These are phyloP conservation scores for Aurantiochytrium sp. DNA, from an alignment of 108 stramenopile genomes.

Conservation along the genomic window DNA sequence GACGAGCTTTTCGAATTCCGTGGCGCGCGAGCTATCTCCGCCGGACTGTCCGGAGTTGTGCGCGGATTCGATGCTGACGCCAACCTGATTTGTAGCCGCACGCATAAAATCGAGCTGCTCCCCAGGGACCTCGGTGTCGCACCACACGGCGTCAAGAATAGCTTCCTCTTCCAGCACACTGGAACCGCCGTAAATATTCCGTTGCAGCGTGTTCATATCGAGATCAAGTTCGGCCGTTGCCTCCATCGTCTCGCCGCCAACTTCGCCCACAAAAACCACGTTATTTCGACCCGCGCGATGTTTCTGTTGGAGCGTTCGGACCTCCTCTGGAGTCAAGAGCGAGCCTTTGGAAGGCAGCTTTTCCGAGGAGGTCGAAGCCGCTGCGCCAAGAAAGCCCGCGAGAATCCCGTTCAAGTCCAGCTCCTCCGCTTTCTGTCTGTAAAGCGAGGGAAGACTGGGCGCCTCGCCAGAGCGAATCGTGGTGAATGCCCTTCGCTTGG, in stretches of 20 bases:
- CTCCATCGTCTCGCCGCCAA: background rate
- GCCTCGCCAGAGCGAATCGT: background rate
- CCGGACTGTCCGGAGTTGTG: background rate
- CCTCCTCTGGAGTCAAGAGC: background rate
- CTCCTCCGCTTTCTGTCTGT: background rate
- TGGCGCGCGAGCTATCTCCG: no score
- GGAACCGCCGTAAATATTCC: background rate
- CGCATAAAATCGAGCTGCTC: background rate
- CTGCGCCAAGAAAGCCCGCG: background rate
- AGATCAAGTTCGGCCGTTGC: background rate
- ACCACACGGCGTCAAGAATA: background rate
- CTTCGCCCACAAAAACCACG: background rate
- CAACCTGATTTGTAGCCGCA: background rate
- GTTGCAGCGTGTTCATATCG: background rate
- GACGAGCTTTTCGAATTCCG: background rate
- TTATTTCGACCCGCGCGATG: background rate
- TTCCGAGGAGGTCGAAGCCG: background rate
- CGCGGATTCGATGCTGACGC: background rate
- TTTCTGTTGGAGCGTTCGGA: background rate
- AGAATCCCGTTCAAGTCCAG: background rate
- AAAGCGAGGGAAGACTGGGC: background rate
- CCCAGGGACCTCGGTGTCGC: background rate
- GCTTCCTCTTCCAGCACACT: background rate
- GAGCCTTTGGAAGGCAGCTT: background rate
- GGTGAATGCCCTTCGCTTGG: background rate